These are phyloP conservation scores for Alternaria sp. DNA, from an alignment of 2,329 filamentous ascomycete species.

Conservation along the genomic window DNA sequence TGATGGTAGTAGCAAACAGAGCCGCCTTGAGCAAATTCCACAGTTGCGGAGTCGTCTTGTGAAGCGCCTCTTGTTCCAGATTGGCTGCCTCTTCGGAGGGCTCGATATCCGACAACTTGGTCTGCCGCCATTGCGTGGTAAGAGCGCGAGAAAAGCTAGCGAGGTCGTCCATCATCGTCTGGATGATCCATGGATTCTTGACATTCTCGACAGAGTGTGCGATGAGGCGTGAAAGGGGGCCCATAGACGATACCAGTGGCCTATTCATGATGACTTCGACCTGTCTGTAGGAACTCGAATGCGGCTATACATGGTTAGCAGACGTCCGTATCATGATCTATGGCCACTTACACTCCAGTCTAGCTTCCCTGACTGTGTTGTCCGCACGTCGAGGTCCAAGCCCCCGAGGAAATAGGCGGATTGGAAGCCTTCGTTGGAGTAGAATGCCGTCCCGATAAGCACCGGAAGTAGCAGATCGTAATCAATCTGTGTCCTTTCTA, in stretches of 20 bases:
- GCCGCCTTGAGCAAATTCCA: slow-evolving; percentile 79
- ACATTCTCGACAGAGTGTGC: slow-evolving; percentile 70
- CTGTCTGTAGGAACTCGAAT: slow-evolving; percentile 67
- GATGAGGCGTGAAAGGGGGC: slow-evolving; percentile 71
- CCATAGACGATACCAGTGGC: slow-evolving; percentile 72
- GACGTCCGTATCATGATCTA: not conserved
- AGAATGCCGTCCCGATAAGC: slow-evolving; percentile 71
- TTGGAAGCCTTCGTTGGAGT: slow-evolving; percentile 75
- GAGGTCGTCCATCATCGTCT: slow-evolving; percentile 69
- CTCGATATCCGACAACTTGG: slow-evolving; percentile 77
- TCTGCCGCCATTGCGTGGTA: slow-evolving; percentile 76
- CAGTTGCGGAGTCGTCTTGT: slow-evolving; percentile 72
- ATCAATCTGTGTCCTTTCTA: slow-evolving; percentile 66
- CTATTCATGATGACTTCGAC: slow-evolving; percentile 67
- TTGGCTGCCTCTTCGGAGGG: slow-evolving; percentile 68
- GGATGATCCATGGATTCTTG: slow-evolving; percentile 58
- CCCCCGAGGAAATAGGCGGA: slow-evolving; percentile 77
- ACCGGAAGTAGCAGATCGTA: slow-evolving; percentile 75
- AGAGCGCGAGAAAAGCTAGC: slow-evolving; percentile 72
- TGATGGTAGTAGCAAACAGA: slow-evolving; percentile 77
- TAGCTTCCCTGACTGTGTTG: slow-evolving; percentile 60
- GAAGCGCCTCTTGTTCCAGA: slow-evolving; percentile 70
- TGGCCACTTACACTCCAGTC: slow-evolving; percentile 64
- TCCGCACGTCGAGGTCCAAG: slow-evolving; percentile 73
- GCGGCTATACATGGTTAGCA: slow-evolving; percentile 43